These are phyloP conservation scores for Colletotrichum sp. DNA, from an alignment of 2,329 filamentous ascomycete genomes.

Conservation along the genomic window DNA sequence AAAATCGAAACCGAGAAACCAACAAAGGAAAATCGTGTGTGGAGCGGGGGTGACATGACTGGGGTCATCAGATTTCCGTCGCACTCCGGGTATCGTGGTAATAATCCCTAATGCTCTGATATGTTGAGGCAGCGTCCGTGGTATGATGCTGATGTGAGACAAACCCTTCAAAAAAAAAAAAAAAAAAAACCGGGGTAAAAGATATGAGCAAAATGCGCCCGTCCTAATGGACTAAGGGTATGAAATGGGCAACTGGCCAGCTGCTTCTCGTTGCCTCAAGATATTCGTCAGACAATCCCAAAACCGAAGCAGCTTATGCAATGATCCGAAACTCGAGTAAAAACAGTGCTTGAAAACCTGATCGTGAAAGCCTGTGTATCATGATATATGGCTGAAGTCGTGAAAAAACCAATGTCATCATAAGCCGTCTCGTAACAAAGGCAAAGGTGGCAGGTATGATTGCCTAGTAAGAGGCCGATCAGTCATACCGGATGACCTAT, in stretches of 20 bases:
- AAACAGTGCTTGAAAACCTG: background rate
- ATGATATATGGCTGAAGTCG: background rate
- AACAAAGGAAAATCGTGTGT: conserved; percentile 5
- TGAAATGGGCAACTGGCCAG: background rate
- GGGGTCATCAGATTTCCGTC: conserved; percentile 23
- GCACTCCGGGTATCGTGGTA: conserved; percentile 25
- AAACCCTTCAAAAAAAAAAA: background rate
- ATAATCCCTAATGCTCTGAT: conserved; percentile 23
- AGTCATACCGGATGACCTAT: conserved; percentile 28
- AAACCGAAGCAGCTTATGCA: conserved; percentile 16
- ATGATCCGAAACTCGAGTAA: background rate
- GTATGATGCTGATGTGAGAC: conserved; percentile 7
- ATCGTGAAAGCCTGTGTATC: background rate
- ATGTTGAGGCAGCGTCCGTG: conserved; percentile 11
- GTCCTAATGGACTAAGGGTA: background rate
- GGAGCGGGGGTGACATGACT: conserved; percentile 24
- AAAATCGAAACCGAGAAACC: background rate
- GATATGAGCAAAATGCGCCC: background rate
- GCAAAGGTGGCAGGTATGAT: background rate
- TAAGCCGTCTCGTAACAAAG: background rate
- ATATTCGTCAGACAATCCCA: background rate
- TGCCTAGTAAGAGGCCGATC: background rate
- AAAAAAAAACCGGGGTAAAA: background rate
- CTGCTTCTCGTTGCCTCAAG: background rate
- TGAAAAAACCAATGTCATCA: background rate